Conservation (phyloP, 148 eudicot genomes). For the Rhododendron simsii region DNA sequence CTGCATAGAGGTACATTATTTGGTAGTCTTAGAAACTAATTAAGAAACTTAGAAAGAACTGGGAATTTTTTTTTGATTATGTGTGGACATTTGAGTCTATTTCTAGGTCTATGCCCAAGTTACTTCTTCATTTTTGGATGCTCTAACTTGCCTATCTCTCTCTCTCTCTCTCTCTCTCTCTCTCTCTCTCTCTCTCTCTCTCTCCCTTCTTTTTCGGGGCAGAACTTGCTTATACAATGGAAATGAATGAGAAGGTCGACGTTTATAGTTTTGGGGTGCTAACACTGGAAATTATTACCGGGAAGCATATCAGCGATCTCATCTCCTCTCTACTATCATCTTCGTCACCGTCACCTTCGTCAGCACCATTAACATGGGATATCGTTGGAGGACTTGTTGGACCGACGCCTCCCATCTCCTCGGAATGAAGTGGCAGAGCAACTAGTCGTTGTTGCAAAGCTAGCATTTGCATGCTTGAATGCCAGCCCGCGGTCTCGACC, state of each 20-base stretch:
- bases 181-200: too few relatives aligned
- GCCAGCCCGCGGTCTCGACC: not conserved
- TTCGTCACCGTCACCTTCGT: not conserved
- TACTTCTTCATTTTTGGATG: too few relatives aligned
- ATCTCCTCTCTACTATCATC: not conserved
- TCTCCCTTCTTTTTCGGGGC: too few relatives aligned
- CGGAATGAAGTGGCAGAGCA: not conserved
- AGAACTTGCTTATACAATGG: too few relatives aligned
- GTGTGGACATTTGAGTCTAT: not conserved
- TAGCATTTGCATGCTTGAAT: slow-evolving; percentile 2
- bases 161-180: too few relatives aligned
- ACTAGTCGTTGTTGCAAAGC: not conserved
- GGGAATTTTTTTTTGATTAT: not conserved
- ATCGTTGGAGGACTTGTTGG: not conserved
- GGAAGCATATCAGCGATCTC: not conserved
- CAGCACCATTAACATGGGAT: not conserved
- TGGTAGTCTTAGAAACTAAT: not conserved
- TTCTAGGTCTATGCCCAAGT: too few relatives aligned
- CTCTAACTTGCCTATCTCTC: too few relatives aligned
- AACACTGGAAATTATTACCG: too few relatives aligned
- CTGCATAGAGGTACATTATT: too few relatives aligned
- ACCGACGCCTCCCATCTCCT: not conserved
- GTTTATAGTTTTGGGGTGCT: too few relatives aligned
- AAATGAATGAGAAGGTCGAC: too few relatives aligned
- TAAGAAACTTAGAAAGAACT: not conserved